phyloP scores from a whole-genome alignment of 345 rosid genomes.

The Salix exigua region DNA sequence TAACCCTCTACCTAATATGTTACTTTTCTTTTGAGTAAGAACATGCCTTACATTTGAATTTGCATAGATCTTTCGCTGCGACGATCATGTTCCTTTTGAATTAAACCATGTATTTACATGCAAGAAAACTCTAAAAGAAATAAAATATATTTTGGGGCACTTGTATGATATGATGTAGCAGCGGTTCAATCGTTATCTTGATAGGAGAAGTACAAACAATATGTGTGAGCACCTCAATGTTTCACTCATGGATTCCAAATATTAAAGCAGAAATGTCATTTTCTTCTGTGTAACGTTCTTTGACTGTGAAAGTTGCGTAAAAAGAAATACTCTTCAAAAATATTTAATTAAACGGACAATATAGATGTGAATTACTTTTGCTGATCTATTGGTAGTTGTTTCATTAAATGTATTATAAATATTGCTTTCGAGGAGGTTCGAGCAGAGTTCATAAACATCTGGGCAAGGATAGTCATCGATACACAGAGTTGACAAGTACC shows the following conservation, averaged over 20 bases:
- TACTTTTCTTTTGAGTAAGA: slow-evolving; percentile 34
- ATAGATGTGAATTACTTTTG: background rate
- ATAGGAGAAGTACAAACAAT: slow-evolving; percentile 14
- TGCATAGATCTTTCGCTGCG: slow-evolving; percentile 24
- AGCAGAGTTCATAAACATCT: background rate
- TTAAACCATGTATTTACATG: background rate
- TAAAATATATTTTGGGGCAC: background rate
- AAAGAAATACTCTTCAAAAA: too few relatives aligned
- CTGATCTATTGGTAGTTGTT: background rate
- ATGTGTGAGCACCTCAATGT: slow-evolving; percentile 12
- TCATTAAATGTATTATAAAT: slow-evolving; percentile 10
- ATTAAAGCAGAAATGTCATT: slow-evolving; percentile 32
- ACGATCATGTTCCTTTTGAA: slow-evolving; percentile 27
- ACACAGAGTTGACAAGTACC: background rate
- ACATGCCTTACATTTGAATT: slow-evolving; percentile 13
- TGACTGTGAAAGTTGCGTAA: slow-evolving; percentile 12
- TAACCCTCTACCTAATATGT: slow-evolving; percentile 44
- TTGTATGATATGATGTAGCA: slow-evolving; percentile 19
- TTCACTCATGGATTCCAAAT: slow-evolving; percentile 21
- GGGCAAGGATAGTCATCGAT: background rate
- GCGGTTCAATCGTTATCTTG: slow-evolving; percentile 22
- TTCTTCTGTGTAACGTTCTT: slow-evolving; percentile 25
- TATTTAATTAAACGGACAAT: background rate
- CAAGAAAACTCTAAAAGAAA: background rate
- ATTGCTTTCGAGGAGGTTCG: slow-evolving; percentile 1